Evolutionary conservation across 2,329 filamentous ascomycete species (phyloP).

Genomic region (Didymellaceae sp.): DNA sequence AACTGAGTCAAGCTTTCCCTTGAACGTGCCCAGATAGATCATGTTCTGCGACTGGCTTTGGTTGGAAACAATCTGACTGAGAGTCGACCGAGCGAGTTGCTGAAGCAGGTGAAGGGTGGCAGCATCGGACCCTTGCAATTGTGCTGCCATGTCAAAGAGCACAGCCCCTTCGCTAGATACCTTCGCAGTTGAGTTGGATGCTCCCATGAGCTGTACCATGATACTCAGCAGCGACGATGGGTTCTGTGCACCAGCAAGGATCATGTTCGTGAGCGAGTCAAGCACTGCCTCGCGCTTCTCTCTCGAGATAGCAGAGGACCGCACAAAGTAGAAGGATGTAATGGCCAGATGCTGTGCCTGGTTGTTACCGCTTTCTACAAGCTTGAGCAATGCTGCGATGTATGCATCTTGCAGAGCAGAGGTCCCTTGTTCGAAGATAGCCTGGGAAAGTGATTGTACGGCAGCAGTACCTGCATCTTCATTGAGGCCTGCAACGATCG

Average conservation of each 20-base stretch:
- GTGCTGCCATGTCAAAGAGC: constrained; percentile 39
- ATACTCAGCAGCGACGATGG: constrained; percentile 29
- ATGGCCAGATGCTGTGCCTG: constrained; percentile 18
- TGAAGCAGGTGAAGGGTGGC: constrained; percentile 32
- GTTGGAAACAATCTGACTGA: constrained; percentile 42
- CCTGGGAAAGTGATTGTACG: constrained; percentile 27
- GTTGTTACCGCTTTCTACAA: constrained; percentile 18
- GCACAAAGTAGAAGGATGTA: constrained; percentile 31
- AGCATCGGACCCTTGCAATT: constrained; percentile 24
- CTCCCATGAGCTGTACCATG: constrained; percentile 42
- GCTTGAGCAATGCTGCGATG: constrained; percentile 25
- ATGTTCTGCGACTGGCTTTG: constrained; percentile 44
- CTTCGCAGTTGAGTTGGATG: constrained; percentile 46
- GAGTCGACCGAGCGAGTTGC: constrained; percentile 32
- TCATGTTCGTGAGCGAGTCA: constrained; percentile 33
- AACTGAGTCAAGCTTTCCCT: constrained; percentile 26
- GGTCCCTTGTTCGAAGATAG: constrained; percentile 29
- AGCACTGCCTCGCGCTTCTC: constrained; percentile 43
- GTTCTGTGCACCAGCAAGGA: constrained; percentile 17
- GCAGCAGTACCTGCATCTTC: constrained; percentile 12
- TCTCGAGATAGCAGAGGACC: constrained; percentile 35
- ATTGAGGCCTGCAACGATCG: constrained; percentile 24
- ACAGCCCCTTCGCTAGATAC: constrained; percentile 34
- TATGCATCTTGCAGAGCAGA: constrained; percentile 29
- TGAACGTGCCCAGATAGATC: constrained; percentile 38